Evolutionary conservation across 2,329 filamentous ascomycete species (phyloP), one percentile per base, ranked within the genome.

Genomic region (Aureobasidium lini): DNA sequence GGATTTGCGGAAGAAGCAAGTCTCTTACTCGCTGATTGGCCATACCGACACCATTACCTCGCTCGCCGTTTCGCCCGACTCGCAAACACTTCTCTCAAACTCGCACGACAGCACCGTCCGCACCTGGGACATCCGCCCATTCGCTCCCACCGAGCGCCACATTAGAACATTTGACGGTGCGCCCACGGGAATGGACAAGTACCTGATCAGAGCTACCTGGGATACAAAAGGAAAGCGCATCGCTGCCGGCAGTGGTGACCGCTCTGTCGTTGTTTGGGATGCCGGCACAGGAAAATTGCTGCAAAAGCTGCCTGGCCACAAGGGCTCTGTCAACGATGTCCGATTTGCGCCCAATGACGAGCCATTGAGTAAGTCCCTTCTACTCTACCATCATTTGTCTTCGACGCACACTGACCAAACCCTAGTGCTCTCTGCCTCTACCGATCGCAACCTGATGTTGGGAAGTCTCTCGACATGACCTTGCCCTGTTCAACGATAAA

Each of bases 111-210:
- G 89, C 18, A 96, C 93, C 0, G 94, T 92, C 39, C 84, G 89
- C 67, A 96, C 92, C 16, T 99, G 94, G 94, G 93, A 99, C 71
- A 89, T 99, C 56, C 83, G 93, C 65, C 93, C 94, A 0, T 99
- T 97, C 75, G 93, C 94, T 6, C 90, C 94, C 0, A 85, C 87
- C 0, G 89, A 96, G 71, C 82, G 94, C 64, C 86, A 90, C 62
- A 84, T 97, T 61, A 84, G 85, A 68, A 95, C 90, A 0, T 96
- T 94, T 71, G 93, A 97, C 67, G 94, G 94, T n/a, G 93, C 93
- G 0, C 87, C 88, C 10, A 81, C 84, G 37, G 92, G 92, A 0
- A 74, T 95, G 56, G 94, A 99, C 74, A 94, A 94, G 79, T 97
- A 97, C 67, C 77, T 99, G 13, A 84, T 95, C 61, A 84, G 87